Base-by-base conservation (phyloP, 176 grass and related monocot species). In the Avena eriantha region DNA sequence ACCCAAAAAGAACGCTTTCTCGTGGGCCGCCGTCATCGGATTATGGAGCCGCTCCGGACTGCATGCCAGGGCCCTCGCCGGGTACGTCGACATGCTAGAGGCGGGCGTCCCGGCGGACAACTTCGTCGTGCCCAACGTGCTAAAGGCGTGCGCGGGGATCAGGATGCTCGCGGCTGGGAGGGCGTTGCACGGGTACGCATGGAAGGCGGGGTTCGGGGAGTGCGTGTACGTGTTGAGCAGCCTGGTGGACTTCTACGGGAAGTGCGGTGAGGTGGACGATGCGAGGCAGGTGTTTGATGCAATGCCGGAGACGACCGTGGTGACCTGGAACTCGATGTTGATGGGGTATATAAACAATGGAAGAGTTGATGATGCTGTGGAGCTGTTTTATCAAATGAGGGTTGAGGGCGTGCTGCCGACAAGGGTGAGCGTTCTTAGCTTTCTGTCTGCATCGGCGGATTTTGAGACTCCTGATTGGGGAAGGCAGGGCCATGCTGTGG, bases 321-420 rank as follows among this genome's bases (percentile, higher is more conserved):
- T 95, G 12, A 91, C 80, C 11, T 92, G 89, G 95, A 95, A 90
- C 67, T 86, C 91, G 6, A 91, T 95, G 93, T 61, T 97, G 76
- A 93, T 92, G 80, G 91, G 80, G 35, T 98, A 89, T 48, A 82
- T 90, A 26, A 78, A 90, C 79, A 88, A 89, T 36, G 87, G 93
- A 0, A 82, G 81, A 53, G 81, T 90, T 2, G 80, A 90, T 24
- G 86, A 95, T 81, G 91, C 93, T 7, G 84, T 93, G 4, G 70
- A 92, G 1, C 18, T 95, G 59, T 95, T 95, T 69, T 91, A 66
- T 24, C 53, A 80, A 48, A 95, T 98, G 93, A 88, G 84, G 17
- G 54, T 54, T 12, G 88, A 89, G 26, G 95, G 87, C 0, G 73
- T 87, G 71, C 84, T 86, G 74, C 90, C 79, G 6, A 95, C 90